Evolutionary conservation across 1,139 yeast genomes (phyloP).

Genomic region (Diutina sp.): DNA sequence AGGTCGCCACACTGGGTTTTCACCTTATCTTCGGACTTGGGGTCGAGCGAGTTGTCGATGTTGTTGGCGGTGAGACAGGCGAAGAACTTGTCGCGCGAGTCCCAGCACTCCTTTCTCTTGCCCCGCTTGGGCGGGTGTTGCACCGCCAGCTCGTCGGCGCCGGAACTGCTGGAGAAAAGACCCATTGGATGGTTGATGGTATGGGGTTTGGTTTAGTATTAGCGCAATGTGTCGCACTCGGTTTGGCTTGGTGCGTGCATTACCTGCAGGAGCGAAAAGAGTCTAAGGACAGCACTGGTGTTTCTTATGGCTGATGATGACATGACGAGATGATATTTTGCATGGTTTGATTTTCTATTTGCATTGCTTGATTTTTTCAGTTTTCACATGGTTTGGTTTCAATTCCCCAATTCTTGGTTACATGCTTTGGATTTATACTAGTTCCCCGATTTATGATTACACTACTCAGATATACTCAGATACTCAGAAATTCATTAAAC

Average conservation of each 20-base stretch:
- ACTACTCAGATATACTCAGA: background rate
- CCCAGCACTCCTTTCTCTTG: conserved; percentile 31
- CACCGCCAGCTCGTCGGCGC: conserved; percentile 6
- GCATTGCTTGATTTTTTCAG: background rate
- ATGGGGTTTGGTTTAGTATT: background rate
- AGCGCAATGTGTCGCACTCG: background rate
- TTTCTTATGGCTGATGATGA: background rate
- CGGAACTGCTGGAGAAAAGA: conserved; percentile 18
- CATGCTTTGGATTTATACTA: too few species aligned
- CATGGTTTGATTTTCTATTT: background rate
- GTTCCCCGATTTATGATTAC: background rate
- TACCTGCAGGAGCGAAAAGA: background rate
- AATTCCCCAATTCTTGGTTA: background rate
- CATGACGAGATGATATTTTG: background rate
- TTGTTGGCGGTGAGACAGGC: conserved; percentile 24
- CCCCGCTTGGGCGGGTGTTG: conserved; percentile 26
- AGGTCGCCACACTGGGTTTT: conserved; percentile 21
- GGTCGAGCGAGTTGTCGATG: conserved; percentile 33
- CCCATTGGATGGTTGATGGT: conserved; percentile 15
- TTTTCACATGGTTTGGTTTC: background rate
- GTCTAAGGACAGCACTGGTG: background rate
- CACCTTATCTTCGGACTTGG: conserved; percentile 21
- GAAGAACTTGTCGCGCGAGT: conserved; percentile 28
- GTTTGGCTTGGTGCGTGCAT: background rate
- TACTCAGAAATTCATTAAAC: background rate